Evolutionary conservation across 495 filamentous ascomycete species (phyloP).

Genomic region (Aspergillus biplanus): DNA sequence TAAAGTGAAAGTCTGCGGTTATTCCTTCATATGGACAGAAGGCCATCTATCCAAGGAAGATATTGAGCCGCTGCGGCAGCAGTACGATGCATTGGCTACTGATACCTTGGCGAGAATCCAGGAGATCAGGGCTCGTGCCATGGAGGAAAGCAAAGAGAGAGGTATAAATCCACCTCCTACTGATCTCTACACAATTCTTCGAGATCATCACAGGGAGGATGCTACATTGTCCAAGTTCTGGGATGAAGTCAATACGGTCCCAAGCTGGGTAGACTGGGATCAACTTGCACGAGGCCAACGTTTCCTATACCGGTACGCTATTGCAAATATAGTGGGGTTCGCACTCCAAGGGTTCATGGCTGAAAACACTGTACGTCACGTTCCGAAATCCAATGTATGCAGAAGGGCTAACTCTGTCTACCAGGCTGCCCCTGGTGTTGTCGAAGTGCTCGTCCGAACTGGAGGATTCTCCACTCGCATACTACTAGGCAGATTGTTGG

Average conservation of each 20-base stretch:
- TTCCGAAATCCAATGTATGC: neutral
- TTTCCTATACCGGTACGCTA: constrained; percentile 65
- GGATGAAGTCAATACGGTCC: constrained; percentile 61
- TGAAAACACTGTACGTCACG: constrained; percentile 42
- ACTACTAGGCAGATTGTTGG: constrained; percentile 59
- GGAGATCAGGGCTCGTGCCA: constrained; percentile 28
- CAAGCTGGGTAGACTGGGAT: constrained; percentile 72
- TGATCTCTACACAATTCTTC: constrained; percentile 21
- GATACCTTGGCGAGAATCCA: constrained; percentile 46
- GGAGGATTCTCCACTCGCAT: constrained; percentile 67
- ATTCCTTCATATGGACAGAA: constrained; percentile 49
- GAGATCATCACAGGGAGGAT: constrained; percentile 52
- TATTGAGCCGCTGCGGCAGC: constrained; percentile 45
- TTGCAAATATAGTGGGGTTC: constrained; percentile 60
- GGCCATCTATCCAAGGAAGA: constrained; percentile 47
- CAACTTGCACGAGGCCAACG: constrained; percentile 67
- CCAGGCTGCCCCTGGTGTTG: constrained; percentile 52
- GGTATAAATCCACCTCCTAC: constrained; percentile 8
- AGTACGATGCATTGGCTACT: constrained; percentile 49
- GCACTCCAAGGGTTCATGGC: constrained; percentile 69
- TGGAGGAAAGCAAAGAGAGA: constrained; percentile 15
- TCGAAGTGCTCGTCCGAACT: constrained; percentile 68
- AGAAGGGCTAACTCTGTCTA: constrained; percentile 30
- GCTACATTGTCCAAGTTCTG: constrained; percentile 57
- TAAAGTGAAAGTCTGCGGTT: constrained; percentile 40